A percentile compares a stretch with the other conserved stretches of the same genome.
phyloP scores from a whole-genome alignment of 2,329 filamentous ascomycete genomes.

The Exophiala sideris region DNA sequence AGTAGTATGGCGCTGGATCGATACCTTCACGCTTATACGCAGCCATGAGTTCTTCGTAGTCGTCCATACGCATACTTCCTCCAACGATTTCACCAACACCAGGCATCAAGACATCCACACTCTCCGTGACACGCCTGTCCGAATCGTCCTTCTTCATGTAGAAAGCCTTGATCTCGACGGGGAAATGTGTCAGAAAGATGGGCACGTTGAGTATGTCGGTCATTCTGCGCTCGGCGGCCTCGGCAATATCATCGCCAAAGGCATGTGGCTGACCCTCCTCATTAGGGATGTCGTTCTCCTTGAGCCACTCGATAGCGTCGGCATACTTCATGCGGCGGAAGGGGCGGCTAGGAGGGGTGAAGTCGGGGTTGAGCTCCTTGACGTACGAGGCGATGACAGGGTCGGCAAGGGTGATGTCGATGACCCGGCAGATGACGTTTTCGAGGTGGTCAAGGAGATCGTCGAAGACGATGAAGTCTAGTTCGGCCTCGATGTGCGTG shows the following conservation, averaged over 20 bases:
- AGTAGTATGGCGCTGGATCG: constrained; percentile 83
- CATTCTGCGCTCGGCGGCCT: constrained; percentile 95
- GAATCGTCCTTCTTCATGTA: constrained; percentile 91
- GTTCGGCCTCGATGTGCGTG: constrained; percentile 91
- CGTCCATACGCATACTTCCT: constrained; percentile 92
- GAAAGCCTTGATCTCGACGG: constrained; percentile 95
- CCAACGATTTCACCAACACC: constrained; percentile 96
- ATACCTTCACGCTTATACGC: constrained; percentile 87
- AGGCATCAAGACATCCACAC: constrained; percentile 83
- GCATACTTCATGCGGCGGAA: constrained; percentile 94
- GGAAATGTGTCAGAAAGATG: constrained; percentile 97
- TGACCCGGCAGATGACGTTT: constrained; percentile 78
- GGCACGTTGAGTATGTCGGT: constrained; percentile 93
- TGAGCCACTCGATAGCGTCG: constrained; percentile 92
- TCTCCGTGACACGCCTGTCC: constrained; percentile 84
- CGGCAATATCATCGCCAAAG: constrained; percentile 97
- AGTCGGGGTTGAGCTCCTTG: constrained; percentile 85
- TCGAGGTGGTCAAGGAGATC: constrained; percentile 87
- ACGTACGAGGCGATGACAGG: constrained; percentile 69
- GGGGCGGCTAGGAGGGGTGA: constrained; percentile 74
- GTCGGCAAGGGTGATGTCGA: constrained; percentile 73
- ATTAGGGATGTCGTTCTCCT: constrained; percentile 81
- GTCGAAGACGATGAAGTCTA: constrained; percentile 91
- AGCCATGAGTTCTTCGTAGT: constrained; percentile 81
- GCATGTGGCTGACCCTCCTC: constrained; percentile 79